Base-by-base conservation (phyloP, 192 early-diverging fungal genomes). In the Podila clonocystis region DNA sequence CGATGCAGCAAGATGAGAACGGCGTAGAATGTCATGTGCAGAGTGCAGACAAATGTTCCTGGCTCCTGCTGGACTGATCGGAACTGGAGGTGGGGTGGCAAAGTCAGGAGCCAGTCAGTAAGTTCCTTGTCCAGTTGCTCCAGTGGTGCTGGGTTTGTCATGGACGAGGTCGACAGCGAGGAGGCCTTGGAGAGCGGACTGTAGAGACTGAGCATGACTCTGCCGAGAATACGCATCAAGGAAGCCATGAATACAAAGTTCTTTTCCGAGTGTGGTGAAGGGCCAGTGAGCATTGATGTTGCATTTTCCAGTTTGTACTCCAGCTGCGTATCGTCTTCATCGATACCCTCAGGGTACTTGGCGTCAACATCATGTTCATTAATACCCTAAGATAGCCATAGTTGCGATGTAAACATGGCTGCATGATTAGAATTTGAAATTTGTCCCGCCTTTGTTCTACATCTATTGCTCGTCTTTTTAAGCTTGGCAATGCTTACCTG, bases 331-430 rank as follows among this genome's bases (percentile, higher is more conserved):
- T 58, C n/a, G 38, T 85, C 80, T 17, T 83, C 74, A 24, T 83
- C 84, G 11, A 72, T 62, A 9, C 82, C 79, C 22, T 82, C 73
- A 24, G 89, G 89, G 61, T 87, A 87, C 13, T 75, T 73, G 12
- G 87, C 87, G 74, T 90, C 89, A n/a, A 83, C 82, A 83, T 90
- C 89, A 50, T 87, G 75, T 48, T 90, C 85, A 50, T 72, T 72
- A 52, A 90, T 90, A 0, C 77, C 86, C 75, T 88, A 69, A 2
- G 28, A 19, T 49, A 24, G 24, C 2, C 33, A 33, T 57, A 22
- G 33, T 33, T 12, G 36, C 20, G 7, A 24, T 6, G 13, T 26
- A 29, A 7, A 30, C 36, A 9, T 29, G 17, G 15, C 41, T 45
- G 12, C 41, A 45, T 45, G 41, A 45, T 45, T 45, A 45, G 41